Conservation (phyloP, 2,329 filamentous ascomycete species). For the Aspergillus awamori region DNA sequence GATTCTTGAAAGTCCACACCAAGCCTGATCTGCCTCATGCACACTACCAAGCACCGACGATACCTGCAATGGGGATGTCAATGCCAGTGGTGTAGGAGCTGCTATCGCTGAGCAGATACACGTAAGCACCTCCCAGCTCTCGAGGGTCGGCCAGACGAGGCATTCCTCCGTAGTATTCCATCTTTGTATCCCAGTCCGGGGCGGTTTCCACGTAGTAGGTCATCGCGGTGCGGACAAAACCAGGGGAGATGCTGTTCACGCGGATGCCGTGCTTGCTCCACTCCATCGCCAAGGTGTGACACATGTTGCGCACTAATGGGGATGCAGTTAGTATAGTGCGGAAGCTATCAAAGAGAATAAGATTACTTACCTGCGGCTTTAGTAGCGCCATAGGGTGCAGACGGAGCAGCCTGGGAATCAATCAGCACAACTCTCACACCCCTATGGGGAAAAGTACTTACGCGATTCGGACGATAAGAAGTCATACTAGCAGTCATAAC, state of each 20-base stretch:
- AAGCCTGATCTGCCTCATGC: background rate
- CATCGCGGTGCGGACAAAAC: slow-evolving; percentile 49
- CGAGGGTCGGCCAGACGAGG: slow-evolving; percentile 56
- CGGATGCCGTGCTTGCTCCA: slow-evolving; percentile 48
- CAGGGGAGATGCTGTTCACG: slow-evolving; percentile 52
- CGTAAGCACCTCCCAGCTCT: slow-evolving; percentile 60
- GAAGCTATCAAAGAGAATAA: background rate
- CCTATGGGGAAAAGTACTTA: background rate
- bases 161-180: slow-evolving; percentile 63
- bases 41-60: slow-evolving; percentile 37
- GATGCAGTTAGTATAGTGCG: background rate
- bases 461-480: slow-evolving; percentile 52
- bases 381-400: slow-evolving; percentile 52
- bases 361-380: slow-evolving; percentile 43
- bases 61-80: slow-evolving; percentile 44
- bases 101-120: slow-evolving; percentile 57
- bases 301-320: slow-evolving; percentile 30
- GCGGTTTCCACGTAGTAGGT: slow-evolving; percentile 56
- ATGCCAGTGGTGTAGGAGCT: slow-evolving; percentile 43
- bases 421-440: background rate
- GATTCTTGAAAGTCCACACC: background rate
- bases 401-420: slow-evolving; percentile 48
- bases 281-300: slow-evolving; percentile 49
- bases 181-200: slow-evolving; percentile 59
- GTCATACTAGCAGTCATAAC: slow-evolving; percentile 56